Conservation (phyloP, 331 rosid species). For the Stylosanthes scabra region DNA sequence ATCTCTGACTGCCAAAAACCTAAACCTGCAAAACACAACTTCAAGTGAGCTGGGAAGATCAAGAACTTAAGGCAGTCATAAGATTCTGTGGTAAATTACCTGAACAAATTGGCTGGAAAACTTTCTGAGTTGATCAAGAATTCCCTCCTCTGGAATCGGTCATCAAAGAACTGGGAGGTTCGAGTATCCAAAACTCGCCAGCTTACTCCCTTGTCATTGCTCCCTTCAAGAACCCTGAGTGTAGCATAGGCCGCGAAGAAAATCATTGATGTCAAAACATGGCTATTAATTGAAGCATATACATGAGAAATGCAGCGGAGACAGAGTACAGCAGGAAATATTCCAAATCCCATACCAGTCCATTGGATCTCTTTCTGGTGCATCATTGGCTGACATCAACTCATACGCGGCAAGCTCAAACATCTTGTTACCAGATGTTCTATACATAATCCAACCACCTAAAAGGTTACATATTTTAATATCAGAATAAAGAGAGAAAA, state of each 20-base stretch:
- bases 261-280: conserved; percentile 13
- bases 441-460: conserved; percentile 89
- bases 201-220: conserved; percentile 71
- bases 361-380: conserved; percentile 98
- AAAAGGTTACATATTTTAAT: conserved; percentile 31
- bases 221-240: conserved; percentile 88
- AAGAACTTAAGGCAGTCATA: background rate
- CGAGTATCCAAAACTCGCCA: conserved; percentile 82
- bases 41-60: conserved; percentile 21
- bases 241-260: conserved; percentile 5
- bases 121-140: conserved; percentile 55
- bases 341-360: conserved; percentile 63
- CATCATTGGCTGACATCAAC: conserved; percentile 94
- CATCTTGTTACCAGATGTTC: conserved; percentile 56
- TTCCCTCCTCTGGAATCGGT: conserved; percentile 72
- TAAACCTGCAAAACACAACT: conserved; percentile 60
- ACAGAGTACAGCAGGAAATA: background rate
- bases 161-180: conserved; percentile 62
- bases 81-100: conserved; percentile 47
- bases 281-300: conserved; percentile 27
- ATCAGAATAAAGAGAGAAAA: conserved; percentile 26
- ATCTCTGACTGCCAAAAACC: conserved; percentile 72
- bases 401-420: conserved; percentile 84
- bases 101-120: conserved; percentile 59
- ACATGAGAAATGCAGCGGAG: background rate